Base-by-base conservation (phyloP, 2,329 filamentous ascomycete genomes). In the Fusarium sp. region DNA sequence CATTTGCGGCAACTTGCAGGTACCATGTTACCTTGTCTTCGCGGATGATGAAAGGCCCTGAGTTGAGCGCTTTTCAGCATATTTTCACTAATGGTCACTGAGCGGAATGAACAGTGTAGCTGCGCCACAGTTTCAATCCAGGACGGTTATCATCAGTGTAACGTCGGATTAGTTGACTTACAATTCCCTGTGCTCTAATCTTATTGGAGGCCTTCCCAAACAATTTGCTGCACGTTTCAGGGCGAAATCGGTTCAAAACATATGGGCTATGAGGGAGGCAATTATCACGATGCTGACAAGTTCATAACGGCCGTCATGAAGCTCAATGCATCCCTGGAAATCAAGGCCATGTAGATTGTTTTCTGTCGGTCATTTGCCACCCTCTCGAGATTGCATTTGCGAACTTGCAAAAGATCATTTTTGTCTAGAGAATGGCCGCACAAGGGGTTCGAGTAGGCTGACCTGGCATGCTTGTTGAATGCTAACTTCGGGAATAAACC, bases 221-320 rank as follows among this genome's bases (percentile, higher is more conserved):
- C 32, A 51, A 30, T 50, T 41, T 51, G 20, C 65, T 54, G 48
- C 57, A 63, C n/a, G 65, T 68, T 68, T 68, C 66, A 68, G 66
- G 66, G 48, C 30, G 28, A 22, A 34, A 48, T 36, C 17, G 12
- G 26, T 26, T 42, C 22, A 34, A 63, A 63, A 56, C 50, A n/a
- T 63, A n/a, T 26, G 22, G 48, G 50, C 50, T 64, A 38, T 34
- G 41, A 57, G 56, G 26, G 22, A 36, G 32, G 32, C 20, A 30
- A 13, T 45, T 11, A 20, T 61, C 61, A 26, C n/a, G 61, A 28
- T 48, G 41, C 41, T 63, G 54, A 64, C 63, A 45, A 50, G 54
- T 68, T 72, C 62, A 68, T 47, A 61, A 44, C 50, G 67, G 55
- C 36, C 71, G 39, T 51, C 71, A 72, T 72, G 55, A 50, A 62